A percentile compares a stretch with the other conserved stretches of the same genome.
Evolutionary conservation across 1,284 basidiomycete species (phyloP).

Genomic region (Moesziomyces sp.): DNA sequence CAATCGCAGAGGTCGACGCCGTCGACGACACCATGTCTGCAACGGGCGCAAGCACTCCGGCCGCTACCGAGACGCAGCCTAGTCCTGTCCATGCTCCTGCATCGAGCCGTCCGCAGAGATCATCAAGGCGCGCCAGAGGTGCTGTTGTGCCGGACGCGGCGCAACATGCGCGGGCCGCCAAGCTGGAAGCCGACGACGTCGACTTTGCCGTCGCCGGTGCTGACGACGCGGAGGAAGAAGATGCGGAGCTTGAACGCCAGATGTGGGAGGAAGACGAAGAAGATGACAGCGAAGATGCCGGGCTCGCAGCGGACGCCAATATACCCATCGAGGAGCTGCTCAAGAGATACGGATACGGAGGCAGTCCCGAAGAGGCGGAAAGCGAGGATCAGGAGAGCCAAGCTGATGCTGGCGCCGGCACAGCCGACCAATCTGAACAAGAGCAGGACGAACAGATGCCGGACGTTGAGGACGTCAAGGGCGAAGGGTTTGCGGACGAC

Average conservation of each 20-base stretch:
- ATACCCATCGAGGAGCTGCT: constrained; percentile 72
- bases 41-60: background rate
- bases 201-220: constrained; percentile 21
- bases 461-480: background rate
- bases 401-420: constrained; percentile 11
- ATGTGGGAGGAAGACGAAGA: constrained; percentile 66
- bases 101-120: background rate
- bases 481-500: constrained; percentile 6
- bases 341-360: constrained; percentile 70
- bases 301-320: constrained; percentile 71
- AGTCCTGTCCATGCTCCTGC: background rate
- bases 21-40: background rate
- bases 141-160: background rate
- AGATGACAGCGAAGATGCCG: constrained; percentile 71
- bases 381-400: constrained; percentile 36
- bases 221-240: constrained; percentile 52
- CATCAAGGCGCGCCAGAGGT: constrained; percentile 15
- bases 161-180: constrained; percentile 14
- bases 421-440: constrained; percentile 2
- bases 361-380: constrained; percentile 13
- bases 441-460: background rate
- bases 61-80: background rate
- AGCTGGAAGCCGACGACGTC: constrained; percentile 31
- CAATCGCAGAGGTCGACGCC: background rate
- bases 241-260: constrained; percentile 64